phyloP scores from a whole-genome alignment of 495 filamentous ascomycete species.

The Collariella sp. region DNA sequence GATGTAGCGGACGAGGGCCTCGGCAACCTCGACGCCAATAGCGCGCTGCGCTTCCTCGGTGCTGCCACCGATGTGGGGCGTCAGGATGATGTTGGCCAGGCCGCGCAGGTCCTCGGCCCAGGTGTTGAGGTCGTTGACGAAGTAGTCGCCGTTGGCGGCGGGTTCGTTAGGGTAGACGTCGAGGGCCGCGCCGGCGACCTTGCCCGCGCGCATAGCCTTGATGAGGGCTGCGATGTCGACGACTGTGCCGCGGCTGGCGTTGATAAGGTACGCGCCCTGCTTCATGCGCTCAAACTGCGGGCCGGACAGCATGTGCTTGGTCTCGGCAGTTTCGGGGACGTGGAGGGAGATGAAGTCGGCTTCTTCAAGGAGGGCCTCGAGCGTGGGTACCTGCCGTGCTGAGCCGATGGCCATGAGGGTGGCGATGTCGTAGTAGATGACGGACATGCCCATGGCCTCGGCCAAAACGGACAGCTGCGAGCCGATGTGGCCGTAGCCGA shows the following conservation, averaged over 20 bases:
- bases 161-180: slow-evolving; percentile 97
- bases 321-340: slow-evolving; percentile 89
- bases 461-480: slow-evolving; percentile 93
- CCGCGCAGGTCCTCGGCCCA: slow-evolving; percentile 82
- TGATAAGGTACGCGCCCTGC: slow-evolving; percentile 85
- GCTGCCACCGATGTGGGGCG: slow-evolving; percentile 93
- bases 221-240: slow-evolving; percentile 92
- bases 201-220: slow-evolving; percentile 76
- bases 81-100: slow-evolving; percentile 88
- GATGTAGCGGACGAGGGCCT: slow-evolving; percentile 83
- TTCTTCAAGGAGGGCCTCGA: slow-evolving; percentile 64
- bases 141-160: slow-evolving; percentile 88
- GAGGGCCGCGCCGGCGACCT: slow-evolving; percentile 86
- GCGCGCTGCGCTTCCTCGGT: slow-evolving; percentile 97
- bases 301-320: slow-evolving; percentile 75
- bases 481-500: slow-evolving; percentile 97
- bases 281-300: slow-evolving; percentile 83
- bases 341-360: slow-evolving; percentile 92
- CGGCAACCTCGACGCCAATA: slow-evolving; percentile 87
- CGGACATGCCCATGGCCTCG: slow-evolving; percentile 94
- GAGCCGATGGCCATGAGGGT: slow-evolving; percentile 91
- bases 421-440: slow-evolving; percentile 90
- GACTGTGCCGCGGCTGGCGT: slow-evolving; percentile 86
- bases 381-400: slow-evolving; percentile 66
- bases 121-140: slow-evolving; percentile 70